Evolutionary conservation across 2,329 filamentous ascomycete species (phyloP), one percentile per base, ranked within the genome.

Genomic region (Phialemonium atrogriseum): DNA sequence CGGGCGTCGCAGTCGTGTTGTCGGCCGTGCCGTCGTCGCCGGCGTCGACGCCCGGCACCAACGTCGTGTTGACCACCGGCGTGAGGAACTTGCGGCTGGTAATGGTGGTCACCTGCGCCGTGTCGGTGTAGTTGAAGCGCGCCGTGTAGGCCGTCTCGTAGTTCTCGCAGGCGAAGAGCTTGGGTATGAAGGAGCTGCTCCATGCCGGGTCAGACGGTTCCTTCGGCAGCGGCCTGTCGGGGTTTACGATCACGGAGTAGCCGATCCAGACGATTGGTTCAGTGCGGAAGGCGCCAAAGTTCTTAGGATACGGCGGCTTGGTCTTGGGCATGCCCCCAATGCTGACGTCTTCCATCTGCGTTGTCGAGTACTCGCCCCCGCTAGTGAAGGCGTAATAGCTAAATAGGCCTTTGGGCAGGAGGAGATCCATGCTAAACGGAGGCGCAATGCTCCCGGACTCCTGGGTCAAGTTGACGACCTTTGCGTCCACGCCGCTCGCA

Each of bases 191-290:
- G 2, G 50, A 43, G 3, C 47, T 42, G 17, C 50, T 35, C 52
- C 51, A 59, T 5, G 34, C 44, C 3, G 50, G 37, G 9, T 42
- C 41, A 11, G 37, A 46, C 0, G 29, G 34, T 10, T 47, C 47
- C 12, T 27, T 33, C 3, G 49, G 50, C 6, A 41, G 31, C 0
- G 40, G 40, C 3, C 41, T 32, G 21, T 45, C 35, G 10, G 41
- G 37, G 6, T 48, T 27, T 4, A 35, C 50, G 13, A 43, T 35
- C 5, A 45, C 41, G 1, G 48, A 40, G 30, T 59, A 55, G 6
- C 56, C 59, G 15, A 62, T 42, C 54, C 56, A 62, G 9, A 63
- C 34, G n/a, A 57, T 41, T 0, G 59, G 59, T 33, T 62, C 58
- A 2, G 52, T 55, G 11, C 51, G 40, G 24, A 63, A 53, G 5